Percentiles rank a stretch among this genome's conserved stretches.
These are phyloP conservation scores for Leptodermis oblonga DNA, from an alignment of 257 asterid genomes.

Conservation along the genomic window DNA sequence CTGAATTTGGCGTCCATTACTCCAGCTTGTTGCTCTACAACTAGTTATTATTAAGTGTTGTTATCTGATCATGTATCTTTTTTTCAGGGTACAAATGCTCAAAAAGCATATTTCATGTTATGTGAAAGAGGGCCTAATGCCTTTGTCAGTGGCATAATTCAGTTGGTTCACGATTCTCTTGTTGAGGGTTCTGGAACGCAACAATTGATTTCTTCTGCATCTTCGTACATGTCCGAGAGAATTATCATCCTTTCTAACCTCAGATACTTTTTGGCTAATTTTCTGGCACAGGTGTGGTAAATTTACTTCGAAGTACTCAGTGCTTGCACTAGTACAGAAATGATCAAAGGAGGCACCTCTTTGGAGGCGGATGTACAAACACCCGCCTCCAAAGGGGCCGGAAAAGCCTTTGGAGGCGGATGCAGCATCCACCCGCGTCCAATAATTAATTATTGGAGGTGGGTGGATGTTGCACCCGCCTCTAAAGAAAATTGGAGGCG, in stretches of 20 bases:
- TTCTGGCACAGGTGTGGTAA: slow-evolving; percentile 77
- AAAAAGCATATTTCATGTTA: slow-evolving; percentile 81
- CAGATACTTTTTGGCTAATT: slow-evolving; percentile 70
- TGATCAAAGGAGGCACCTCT: too few relatives aligned
- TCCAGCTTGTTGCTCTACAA: not conserved
- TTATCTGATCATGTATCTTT: not conserved
- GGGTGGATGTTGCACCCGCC: too few relatives aligned
- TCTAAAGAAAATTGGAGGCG: too few relatives aligned
- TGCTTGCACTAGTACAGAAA: too few relatives aligned
- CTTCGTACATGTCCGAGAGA: slow-evolving; percentile 84
- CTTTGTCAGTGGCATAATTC: slow-evolving; percentile 67
- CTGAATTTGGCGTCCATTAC: not conserved
- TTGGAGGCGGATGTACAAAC: too few relatives aligned
- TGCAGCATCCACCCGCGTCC: too few relatives aligned
- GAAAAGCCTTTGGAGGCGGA: too few relatives aligned
- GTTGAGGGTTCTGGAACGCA: slow-evolving; percentile 68
- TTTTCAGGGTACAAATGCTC: slow-evolving; percentile 73
- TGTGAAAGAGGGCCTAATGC: slow-evolving; percentile 91
- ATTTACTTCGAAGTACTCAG: not conserved
- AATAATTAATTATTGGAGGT: too few relatives aligned
- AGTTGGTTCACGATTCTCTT: slow-evolving; percentile 53
- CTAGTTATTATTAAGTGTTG: not conserved
- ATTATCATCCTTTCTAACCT: slow-evolving; percentile 60
- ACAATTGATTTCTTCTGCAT: slow-evolving; percentile 54
- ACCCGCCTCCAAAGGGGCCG: too few relatives aligned